Base-by-base conservation (phyloP, 164 flowering plant genomes). In the Brasenia schreberi region DNA sequence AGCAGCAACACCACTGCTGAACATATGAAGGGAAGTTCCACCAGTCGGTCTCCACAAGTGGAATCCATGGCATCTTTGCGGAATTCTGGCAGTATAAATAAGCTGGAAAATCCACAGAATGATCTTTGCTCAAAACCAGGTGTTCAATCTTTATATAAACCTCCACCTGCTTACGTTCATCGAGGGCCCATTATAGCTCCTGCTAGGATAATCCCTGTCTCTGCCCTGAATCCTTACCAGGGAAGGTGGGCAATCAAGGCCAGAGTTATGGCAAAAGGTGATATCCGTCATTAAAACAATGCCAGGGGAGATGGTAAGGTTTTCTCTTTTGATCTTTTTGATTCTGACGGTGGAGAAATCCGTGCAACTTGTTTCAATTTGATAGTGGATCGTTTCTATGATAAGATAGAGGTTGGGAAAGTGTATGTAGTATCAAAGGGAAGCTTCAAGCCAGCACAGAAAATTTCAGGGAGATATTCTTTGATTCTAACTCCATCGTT, bases 211-310 rank as follows among this genome's bases (percentile, higher is more conserved):
- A 86, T 95, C 52, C 99, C 98, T 6, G 89, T 95, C 67, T 70
- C 88, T 74, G 94, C 96, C 44, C 78, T 95, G 77, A 95, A 92
- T 78, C 97, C 98, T 72, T 95, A 95, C 75, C 97, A 90, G 73
- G 97, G 99, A 6, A 79, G 97, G 59, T 95, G 99, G 99, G 97
- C 99, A 60, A 88, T 95, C 73, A 92, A 84, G 79, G 99, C 99
- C 18, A 86, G 99, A 72, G 97, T 95, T 19, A 95, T 98, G 67
- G 91, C 97, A 19, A 95, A 95, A 74, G 97, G 96, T 42, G 97
- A 90, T 71, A 81, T 92, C 5, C 89, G 96, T 1, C 87, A 95
- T 18, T 95, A 92, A 76, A 95, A 92, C 73, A 95, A 95, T 81
- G 97, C 97, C 18, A 76, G 76, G 68, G 99, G 99, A 70, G 99